phyloP scores from a whole-genome alignment of 192 early-diverging fungal genomes.

The Paraglomus brasilianum region DNA sequence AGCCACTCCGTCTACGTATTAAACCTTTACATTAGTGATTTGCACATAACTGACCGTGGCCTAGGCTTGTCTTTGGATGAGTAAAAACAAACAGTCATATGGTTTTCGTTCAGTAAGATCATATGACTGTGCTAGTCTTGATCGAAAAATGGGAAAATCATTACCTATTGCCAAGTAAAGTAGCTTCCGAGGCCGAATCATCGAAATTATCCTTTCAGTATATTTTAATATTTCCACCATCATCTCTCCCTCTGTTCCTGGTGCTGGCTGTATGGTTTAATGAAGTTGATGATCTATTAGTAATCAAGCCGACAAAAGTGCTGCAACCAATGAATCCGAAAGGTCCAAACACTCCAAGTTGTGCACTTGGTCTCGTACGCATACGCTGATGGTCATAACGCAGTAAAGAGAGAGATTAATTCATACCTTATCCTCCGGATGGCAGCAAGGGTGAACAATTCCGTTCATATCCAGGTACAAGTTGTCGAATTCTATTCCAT shows the following conservation, averaged over 20 bases:
- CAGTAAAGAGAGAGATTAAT: background rate
- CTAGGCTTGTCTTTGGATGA: constrained; percentile 14
- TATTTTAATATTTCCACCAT: constrained; percentile 94
- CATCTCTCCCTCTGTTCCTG: constrained; percentile 90
- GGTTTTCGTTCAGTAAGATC: too few relatives aligned
- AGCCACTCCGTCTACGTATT: constrained; percentile 83
- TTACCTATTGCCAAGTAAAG: constrained; percentile 97
- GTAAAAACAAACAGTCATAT: background rate
- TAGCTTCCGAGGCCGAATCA: constrained; percentile 91
- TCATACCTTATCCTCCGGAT: constrained; percentile 69
- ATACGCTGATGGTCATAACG: background rate
- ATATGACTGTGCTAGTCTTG: too few relatives aligned
- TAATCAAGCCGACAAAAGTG: too few relatives aligned
- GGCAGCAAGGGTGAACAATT: constrained; percentile 84
- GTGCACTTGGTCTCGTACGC: too few relatives aligned
- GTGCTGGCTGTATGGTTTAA: constrained; percentile 58
- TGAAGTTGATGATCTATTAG: too few relatives aligned
- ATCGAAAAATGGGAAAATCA: too few relatives aligned
- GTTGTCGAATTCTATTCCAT: constrained; percentile 91
- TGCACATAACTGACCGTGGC: too few relatives aligned
- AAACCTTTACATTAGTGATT: constrained; percentile 2
- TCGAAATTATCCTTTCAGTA: constrained; percentile 90
- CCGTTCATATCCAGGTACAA: constrained; percentile 99
- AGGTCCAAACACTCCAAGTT: too few relatives aligned
- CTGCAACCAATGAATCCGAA: too few relatives aligned